Percentiles rank a stretch among this genome's conserved stretches.
These are phyloP conservation scores for Thielaviopsis musarum DNA, from an alignment of 2,329 filamentous ascomycete genomes.

Conservation along the genomic window DNA sequence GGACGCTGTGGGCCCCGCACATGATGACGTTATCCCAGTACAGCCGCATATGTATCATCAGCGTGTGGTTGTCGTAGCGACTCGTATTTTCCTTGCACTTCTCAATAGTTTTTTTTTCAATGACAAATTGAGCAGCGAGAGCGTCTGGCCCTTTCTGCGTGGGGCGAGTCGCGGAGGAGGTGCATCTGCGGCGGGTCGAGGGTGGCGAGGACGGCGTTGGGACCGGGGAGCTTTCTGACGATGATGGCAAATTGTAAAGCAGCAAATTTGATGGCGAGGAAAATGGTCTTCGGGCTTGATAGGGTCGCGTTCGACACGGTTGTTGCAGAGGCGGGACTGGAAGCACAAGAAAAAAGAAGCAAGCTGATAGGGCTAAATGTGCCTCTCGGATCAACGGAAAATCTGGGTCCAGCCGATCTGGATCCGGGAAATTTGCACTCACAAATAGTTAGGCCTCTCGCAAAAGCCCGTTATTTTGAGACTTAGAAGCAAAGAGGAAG, in stretches of 20 bases:
- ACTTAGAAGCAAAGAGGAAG: too few relatives aligned
- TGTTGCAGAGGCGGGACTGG: too few relatives aligned
- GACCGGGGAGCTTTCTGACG: neutral
- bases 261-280: neutral
- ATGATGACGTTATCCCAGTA: conserved; percentile 1
- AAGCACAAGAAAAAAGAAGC: too few relatives aligned
- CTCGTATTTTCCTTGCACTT: neutral
- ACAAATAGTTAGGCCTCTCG: too few relatives aligned
- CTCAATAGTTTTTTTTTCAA: neutral
- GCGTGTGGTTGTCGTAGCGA: neutral
- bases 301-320: neutral
- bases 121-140: neutral
- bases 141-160: neutral
- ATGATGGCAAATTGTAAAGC: neutral
- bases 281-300: neutral
- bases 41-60: neutral
- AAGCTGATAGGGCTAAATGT: too few relatives aligned
- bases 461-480: too few relatives aligned
- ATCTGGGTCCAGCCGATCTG: too few relatives aligned
- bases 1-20: neutral
- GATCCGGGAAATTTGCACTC: too few relatives aligned
- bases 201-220: neutral
- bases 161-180: neutral
- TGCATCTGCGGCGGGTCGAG: neutral
- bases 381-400: too few relatives aligned